Percentiles rank a stretch among this genome's conserved stretches.
Evolutionary conservation across 306 rosid genomes (phyloP).

Genomic region (Phaseolus lunatus): DNA sequence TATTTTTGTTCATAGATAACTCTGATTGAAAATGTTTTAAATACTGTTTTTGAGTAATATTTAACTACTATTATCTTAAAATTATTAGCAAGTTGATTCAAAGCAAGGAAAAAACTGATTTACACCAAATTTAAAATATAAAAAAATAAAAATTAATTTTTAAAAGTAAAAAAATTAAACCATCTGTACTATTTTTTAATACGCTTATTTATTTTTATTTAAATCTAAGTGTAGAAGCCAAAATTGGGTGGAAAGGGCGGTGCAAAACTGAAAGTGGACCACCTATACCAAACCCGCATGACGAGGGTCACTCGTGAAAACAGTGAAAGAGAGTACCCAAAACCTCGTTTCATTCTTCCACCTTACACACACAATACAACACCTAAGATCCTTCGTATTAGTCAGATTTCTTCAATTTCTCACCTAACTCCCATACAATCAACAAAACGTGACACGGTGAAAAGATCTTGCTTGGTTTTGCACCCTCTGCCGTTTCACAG

Average conservation of each 20-base stretch:
- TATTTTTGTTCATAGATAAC: no score
- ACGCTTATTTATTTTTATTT: no score
- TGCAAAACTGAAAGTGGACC: neutral
- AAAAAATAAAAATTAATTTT: no score
- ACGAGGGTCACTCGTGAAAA: neutral
- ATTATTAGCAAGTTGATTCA: no score
- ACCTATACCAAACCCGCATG: neutral
- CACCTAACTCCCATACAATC: neutral
- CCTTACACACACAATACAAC: neutral
- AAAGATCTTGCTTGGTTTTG: neutral
- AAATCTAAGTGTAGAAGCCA: neutral
- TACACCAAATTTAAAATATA: no score
- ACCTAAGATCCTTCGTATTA: neutral
- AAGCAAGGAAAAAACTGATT: no score
- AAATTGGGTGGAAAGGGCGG: neutral
- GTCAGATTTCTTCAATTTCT: constrained; percentile 8
- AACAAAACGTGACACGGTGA: constrained; percentile 9
- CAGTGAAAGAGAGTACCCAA: neutral
- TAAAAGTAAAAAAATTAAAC: no score
- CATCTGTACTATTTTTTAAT: no score
- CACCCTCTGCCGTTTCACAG: constrained; percentile 27
- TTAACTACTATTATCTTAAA: no score
- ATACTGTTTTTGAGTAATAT: no score
- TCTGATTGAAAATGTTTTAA: no score
- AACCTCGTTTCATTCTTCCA: neutral